These are phyloP conservation scores for Arabidopsis lyrata DNA, from an alignment of 441 rosid species.

Conservation along the genomic window DNA sequence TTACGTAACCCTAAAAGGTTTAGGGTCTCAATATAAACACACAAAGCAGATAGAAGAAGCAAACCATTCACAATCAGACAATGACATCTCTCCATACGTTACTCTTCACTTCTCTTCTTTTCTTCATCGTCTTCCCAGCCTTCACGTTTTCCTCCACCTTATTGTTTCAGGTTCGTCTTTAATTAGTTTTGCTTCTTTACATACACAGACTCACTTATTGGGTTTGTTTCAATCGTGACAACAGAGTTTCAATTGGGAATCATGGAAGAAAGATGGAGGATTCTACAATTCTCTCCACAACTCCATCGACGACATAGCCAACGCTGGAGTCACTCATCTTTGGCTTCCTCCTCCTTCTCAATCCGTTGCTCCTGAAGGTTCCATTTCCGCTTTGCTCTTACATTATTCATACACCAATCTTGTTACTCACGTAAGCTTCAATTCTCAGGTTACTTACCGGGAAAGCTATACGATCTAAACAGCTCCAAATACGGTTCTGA, in stretches of 20 bases:
- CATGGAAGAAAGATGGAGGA: slow-evolving; percentile 61
- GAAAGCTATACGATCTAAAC: slow-evolving; percentile 77
- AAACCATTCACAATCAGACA: slow-evolving; percentile 4
- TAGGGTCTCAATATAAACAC: slow-evolving; percentile 1
- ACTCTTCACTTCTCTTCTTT: slow-evolving; percentile 36
- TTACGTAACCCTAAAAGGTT: slow-evolving; percentile 3
- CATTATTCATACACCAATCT: neutral
- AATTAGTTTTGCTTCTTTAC: neutral
- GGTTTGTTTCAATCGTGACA: neutral
- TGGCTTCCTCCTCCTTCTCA: slow-evolving; percentile 91
- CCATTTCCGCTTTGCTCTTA: neutral
- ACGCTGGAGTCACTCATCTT: slow-evolving; percentile 66
- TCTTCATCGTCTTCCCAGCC: slow-evolving; percentile 50
- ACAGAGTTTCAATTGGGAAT: slow-evolving; percentile 64
- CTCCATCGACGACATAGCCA: slow-evolving; percentile 56
- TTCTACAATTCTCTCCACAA: slow-evolving; percentile 69
- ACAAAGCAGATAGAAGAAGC: slow-evolving; percentile 7
- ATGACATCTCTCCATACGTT: slow-evolving; percentile 30
- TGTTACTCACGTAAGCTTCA: neutral
- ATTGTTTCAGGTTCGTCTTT: slow-evolving; percentile 43
- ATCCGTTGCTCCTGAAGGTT: slow-evolving; percentile 60
- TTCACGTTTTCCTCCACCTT: slow-evolving; percentile 52
- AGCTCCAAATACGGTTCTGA: slow-evolving; percentile 78
- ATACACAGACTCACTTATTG: neutral
- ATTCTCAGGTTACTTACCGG: slow-evolving; percentile 79